These are phyloP conservation scores for Colletotrichum cereale DNA, from an alignment of 2,329 filamentous ascomycete genomes.

Conservation along the genomic window DNA sequence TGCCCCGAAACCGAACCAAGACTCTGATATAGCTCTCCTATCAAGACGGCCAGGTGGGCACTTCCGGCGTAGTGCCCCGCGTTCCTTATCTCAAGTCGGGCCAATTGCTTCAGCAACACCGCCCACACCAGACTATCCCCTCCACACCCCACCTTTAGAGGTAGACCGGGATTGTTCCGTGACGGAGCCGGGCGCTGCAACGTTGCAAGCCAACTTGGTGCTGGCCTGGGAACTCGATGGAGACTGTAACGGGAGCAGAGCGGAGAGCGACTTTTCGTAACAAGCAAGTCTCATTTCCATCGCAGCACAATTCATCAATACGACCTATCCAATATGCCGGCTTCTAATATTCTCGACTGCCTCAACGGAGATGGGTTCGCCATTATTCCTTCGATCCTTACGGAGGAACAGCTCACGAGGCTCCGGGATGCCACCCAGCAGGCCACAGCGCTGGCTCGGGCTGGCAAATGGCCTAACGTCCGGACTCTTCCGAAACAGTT, in stretches of 20 bases:
- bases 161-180: constrained; percentile 17
- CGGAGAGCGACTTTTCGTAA: not conserved
- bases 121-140: not conserved
- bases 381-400: constrained; percentile 74
- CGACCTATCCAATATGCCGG: constrained; percentile 14
- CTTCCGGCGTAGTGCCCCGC: not conserved
- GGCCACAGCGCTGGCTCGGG: constrained; percentile 71
- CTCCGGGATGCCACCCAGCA: constrained; percentile 72
- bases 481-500: constrained; percentile 92
- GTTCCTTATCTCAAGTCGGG: constrained; percentile 15
- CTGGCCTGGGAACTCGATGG: not conserved
- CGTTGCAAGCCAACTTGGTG: constrained; percentile 23
- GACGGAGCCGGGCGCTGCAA: constrained; percentile 20
- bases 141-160: constrained; percentile 19
- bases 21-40: not conserved
- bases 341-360: constrained; percentile 56
- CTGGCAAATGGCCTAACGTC: constrained; percentile 84
- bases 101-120: not conserved
- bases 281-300: no score
- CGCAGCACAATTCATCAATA: not conserved
- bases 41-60: not conserved
- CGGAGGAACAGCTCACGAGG: constrained; percentile 63
- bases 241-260: not conserved
- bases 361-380: constrained; percentile 83
- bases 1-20: not conserved